Conservation (phyloP, 2,329 filamentous ascomycete genomes). For the Botrytis squamosa region DNA sequence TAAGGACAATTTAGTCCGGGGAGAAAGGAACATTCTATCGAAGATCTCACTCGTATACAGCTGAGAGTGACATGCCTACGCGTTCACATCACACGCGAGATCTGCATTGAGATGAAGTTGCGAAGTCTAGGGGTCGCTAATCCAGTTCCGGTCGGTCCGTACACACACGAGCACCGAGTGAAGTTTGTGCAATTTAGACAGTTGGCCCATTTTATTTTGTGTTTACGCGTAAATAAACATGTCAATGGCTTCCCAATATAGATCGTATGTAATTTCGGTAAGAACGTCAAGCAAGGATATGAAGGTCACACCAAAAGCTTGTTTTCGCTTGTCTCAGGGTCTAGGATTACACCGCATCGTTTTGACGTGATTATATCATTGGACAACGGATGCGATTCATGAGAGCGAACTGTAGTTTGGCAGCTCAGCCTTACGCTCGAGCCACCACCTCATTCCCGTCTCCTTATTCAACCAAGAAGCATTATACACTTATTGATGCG, state of each 20-base stretch:
- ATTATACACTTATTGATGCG: not conserved
- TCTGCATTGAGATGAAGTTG: not conserved
- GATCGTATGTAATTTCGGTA: not conserved
- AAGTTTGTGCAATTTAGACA: not conserved
- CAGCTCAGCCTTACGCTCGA: conserved; percentile 14
- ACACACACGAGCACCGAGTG: not conserved
- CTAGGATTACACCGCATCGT: not conserved
- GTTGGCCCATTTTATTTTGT: not conserved
- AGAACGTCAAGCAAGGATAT: not conserved
- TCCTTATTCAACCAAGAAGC: not conserved
- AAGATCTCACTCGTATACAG: conserved; percentile 3
- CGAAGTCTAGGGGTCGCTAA: not conserved
- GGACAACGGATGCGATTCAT: not conserved
- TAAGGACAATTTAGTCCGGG: not conserved
- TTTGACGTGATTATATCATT: not conserved
- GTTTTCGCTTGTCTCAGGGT: not conserved
- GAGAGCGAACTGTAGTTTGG: not conserved
- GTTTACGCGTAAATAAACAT: not conserved
- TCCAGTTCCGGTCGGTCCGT: not conserved
- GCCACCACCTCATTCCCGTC: conserved; percentile 10
- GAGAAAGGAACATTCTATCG: not conserved
- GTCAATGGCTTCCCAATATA: not conserved
- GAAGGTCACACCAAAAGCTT: not conserved
- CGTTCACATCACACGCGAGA: not conserved
- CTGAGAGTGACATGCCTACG: not conserved